Base-by-base conservation (phyloP, 768 basidiomycete genomes). In the Suillus cothurnatus region DNA sequence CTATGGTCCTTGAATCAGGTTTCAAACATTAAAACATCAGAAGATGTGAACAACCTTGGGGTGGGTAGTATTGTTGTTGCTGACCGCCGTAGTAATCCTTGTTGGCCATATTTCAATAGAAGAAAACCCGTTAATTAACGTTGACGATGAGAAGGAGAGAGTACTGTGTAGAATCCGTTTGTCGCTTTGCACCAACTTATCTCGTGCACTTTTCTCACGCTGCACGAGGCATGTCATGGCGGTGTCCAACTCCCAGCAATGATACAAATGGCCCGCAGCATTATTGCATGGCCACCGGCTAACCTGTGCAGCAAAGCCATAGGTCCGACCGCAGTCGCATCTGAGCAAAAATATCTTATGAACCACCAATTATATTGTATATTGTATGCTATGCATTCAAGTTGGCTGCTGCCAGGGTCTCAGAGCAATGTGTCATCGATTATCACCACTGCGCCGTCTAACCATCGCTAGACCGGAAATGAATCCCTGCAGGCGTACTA, bases 21-120 rank as follows among this genome's bases (percentile, higher is more conserved):
- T 55, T 57, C 38, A 39, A 57, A 32, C 8, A 53, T 39, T 58
- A 50, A 7, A 11, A 43, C 43, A 6, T 21, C 7, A 3, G 7
- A 19, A 6, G 6, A 53, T 23, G 17, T 52, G 19, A 75, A 81
- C 17, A 19, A 85, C 86, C 86, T 72, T 71, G 78, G 12, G 85
- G 85, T 17, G 84, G 85, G 49, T 85, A 84, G 69, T 84, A 86
- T 23, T 76, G 49, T 26, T 26, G 49, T 7, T 50, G 81, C 66
- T 85, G 82, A 50, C 80, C 79, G 60, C 74, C 74, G 77, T 92
- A 92, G 71, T 90, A 93, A 70, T 92, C 91, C 77, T 88, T 86
- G 72, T 87, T 89, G 67, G 90, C 88, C 91, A 90, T 89, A 69
- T 67, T 36, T 53, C 62, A 63, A 52, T 66, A 34, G 72, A 70